Conservation (phyloP, 352 stramenopile genomes). For the Globisporangium okanoganense region DNA sequence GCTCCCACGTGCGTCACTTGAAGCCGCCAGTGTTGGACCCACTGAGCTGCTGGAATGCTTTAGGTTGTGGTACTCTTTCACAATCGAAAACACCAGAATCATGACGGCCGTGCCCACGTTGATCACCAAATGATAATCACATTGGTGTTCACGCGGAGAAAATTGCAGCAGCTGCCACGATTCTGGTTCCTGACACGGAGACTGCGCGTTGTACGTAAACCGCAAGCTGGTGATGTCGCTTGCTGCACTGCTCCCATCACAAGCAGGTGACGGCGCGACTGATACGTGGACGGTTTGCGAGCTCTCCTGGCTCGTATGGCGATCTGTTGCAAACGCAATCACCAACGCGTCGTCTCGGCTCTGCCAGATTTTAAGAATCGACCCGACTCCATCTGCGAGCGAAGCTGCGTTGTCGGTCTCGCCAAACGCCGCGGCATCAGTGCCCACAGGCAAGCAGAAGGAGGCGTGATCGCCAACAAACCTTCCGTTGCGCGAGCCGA, state of each 20-base stretch:
- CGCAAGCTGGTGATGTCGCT: slow-evolving; percentile 23
- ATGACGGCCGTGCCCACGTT: slow-evolving; percentile 37
- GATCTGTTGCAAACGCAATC: slow-evolving; percentile 31
- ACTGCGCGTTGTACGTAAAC: slow-evolving; percentile 34
- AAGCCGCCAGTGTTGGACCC: too few species aligned
- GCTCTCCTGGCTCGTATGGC: slow-evolving; percentile 16
- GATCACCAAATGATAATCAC: slow-evolving; percentile 43
- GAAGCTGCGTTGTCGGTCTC: not conserved
- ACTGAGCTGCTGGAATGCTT: not conserved
- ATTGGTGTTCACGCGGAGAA: not conserved
- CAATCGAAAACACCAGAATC: slow-evolving; percentile 27
- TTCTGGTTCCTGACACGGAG: slow-evolving; percentile 25
- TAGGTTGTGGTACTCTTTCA: slow-evolving; percentile 3
- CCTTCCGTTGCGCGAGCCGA: slow-evolving; percentile 1
- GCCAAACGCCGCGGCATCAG: not conserved
- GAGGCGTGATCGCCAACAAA: not conserved
- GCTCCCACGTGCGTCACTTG: not conserved
- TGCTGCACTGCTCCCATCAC: slow-evolving; percentile 4
- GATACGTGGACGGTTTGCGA: slow-evolving; percentile 32
- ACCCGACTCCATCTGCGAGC: slow-evolving; percentile 12
- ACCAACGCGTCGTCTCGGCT: slow-evolving; percentile 47
- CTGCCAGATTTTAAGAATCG: slow-evolving; percentile 54
- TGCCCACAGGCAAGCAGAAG: slow-evolving; percentile 6
- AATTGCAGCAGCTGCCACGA: slow-evolving; percentile 51
- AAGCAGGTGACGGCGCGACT: slow-evolving; percentile 36